Conservation (phyloP, 257 asterid genomes). For the Jacaranda copaia region DNA sequence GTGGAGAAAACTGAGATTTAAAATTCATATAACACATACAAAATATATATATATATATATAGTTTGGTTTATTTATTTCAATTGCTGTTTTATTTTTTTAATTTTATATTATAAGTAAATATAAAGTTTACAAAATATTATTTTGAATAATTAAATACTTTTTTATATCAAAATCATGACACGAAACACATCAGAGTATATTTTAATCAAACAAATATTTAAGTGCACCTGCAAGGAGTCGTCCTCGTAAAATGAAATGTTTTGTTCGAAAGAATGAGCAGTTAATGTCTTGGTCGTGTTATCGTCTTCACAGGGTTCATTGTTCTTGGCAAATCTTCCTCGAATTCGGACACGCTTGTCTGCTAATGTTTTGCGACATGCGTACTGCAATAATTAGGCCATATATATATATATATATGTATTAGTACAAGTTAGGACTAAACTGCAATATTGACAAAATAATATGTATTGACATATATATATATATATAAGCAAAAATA, state of each 20-base stretch:
- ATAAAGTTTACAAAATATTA: too few species aligned
- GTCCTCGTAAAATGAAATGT: background rate
- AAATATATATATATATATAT: background rate
- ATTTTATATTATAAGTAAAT: too few species aligned
- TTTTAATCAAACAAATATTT: too few species aligned
- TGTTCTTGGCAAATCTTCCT: slow-evolving; percentile 93
- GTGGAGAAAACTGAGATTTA: background rate
- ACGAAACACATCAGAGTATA: background rate
- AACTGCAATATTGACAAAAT: too few species aligned
- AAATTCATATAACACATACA: background rate
- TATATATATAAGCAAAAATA: background rate
- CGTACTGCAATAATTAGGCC: slow-evolving; percentile 62
- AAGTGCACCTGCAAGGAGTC: background rate
- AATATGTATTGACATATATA: too few species aligned
- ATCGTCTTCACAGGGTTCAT: slow-evolving; percentile 47
- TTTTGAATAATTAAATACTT: too few species aligned
- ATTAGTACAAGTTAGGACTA: too few species aligned
- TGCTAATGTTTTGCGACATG: slow-evolving; percentile 95
- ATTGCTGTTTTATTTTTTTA: too few species aligned
- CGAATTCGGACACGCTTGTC: slow-evolving; percentile 88
- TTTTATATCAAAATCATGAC: too few species aligned
- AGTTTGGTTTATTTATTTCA: too few species aligned
- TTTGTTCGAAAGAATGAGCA: background rate
- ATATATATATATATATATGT: background rate
- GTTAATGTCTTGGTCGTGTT: background rate